Percentiles rank a stretch among this genome's conserved stretches.
Evolutionary conservation across 257 asterid species (phyloP).

Genomic region (Haberlea rhodopensis): DNA sequence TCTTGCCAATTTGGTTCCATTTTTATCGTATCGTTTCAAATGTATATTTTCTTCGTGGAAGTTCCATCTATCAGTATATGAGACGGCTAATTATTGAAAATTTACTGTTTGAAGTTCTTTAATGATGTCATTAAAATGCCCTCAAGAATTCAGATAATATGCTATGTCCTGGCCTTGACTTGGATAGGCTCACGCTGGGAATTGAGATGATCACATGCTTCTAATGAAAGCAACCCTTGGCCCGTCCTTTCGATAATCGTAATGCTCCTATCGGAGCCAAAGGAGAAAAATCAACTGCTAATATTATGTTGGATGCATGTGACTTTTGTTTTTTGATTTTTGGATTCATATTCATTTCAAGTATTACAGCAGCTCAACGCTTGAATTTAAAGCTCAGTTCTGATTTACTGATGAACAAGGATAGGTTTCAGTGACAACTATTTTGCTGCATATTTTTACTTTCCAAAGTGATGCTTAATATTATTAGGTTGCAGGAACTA

Average conservation of each 20-base stretch:
- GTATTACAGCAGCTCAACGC: no score
- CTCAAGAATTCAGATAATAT: no score
- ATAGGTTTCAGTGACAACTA: background rate
- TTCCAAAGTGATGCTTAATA: slow-evolving; percentile 27
- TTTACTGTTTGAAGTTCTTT: background rate
- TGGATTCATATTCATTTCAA: background rate
- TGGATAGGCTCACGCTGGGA: no score
- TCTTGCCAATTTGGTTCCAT: slow-evolving; percentile 10
- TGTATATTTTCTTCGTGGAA: slow-evolving; percentile 7
- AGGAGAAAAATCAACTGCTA: background rate
- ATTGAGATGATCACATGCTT: no score
- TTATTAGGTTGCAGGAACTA: slow-evolving; percentile 60
- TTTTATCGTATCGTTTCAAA: slow-evolving; percentile 9
- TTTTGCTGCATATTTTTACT: slow-evolving; percentile 4
- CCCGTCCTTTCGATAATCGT: no score
- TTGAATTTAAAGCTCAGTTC: background rate
- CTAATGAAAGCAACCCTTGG: no score
- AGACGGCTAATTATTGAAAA: background rate
- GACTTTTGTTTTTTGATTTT: background rate
- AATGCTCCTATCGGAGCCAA: no score
- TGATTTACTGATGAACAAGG: background rate
- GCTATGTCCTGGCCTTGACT: background rate
- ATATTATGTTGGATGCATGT: background rate
- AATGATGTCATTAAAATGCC: background rate
- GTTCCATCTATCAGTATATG: background rate